phyloP scores from a whole-genome alignment of 371 early-diverging fungal species.

The Syncephalastrum monosporum region DNA sequence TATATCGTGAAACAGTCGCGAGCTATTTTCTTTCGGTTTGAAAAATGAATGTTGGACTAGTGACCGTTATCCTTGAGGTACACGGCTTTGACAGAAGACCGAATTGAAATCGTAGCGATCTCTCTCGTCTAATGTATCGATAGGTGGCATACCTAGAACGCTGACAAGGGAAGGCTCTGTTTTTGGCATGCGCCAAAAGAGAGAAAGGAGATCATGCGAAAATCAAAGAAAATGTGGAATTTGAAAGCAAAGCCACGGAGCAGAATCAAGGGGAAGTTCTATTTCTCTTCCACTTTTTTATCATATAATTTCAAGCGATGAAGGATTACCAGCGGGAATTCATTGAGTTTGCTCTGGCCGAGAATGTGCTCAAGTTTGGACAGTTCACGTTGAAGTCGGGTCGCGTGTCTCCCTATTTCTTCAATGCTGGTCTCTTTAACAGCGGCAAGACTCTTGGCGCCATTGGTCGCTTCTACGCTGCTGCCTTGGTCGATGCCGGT shows the following conservation, averaged over 20 bases:
- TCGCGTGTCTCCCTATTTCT: slow-evolving; percentile 92
- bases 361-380: slow-evolving; percentile 88
- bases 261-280: too few relatives aligned
- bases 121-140: too few relatives aligned
- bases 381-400: slow-evolving; percentile 92
- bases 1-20: too few relatives aligned
- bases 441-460: slow-evolving; percentile 80
- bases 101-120: too few relatives aligned
- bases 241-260: too few relatives aligned
- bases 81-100: too few relatives aligned
- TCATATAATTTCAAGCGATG: slow-evolving; percentile 33
- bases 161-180: too few relatives aligned
- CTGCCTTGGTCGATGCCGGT: slow-evolving; percentile 71
- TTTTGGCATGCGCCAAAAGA: not conserved
- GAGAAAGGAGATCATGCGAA: slow-evolving; percentile 1
- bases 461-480: slow-evolving; percentile 89
- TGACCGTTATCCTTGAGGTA: too few relatives aligned
- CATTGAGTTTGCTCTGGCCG: slow-evolving; percentile 86
- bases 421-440: slow-evolving; percentile 95
- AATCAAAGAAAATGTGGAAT: too few relatives aligned
- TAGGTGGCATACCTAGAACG: too few relatives aligned
- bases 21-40: too few relatives aligned
- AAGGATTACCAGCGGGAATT: slow-evolving; percentile 92
- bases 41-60: too few relatives aligned
- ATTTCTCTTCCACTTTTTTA: not conserved